Evolutionary conservation across 2,329 filamentous ascomycete genomes (phyloP), one percentile per base, ranked within the genome.

Genomic region (Colletotrichum sp.): DNA sequence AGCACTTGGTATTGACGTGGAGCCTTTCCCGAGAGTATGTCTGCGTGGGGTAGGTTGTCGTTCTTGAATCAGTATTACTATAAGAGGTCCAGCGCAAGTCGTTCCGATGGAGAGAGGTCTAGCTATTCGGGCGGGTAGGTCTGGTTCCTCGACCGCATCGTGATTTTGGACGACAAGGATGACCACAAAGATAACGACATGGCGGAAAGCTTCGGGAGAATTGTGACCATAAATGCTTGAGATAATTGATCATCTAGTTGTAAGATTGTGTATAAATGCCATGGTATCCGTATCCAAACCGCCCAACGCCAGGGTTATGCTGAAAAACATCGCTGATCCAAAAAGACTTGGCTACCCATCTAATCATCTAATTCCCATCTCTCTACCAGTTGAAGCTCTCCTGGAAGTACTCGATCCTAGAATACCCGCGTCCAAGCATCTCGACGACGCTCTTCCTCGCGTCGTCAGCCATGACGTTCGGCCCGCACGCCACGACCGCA

Each of bases 401-500:
- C 32, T 87, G 84, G 71, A 87, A 87, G 48, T 87, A 87, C 15
- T 87, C 84, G 69, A 87, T 77, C 27, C 77, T 68, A 9, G 77
- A 78, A 11, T 77, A 78, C 0, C 81, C 81, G 8, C 76, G 76
- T 3, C 75, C 77, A 22, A 87, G 74, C 16, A 82, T 77, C 3
- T 80, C 79, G 0, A 84, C 82, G 0, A 86, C 85, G 0, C 85
- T 83, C 61, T 77, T 78, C 57, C 87, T 79, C 5, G 86, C 82
- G 34, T 87, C 85, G 73, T 89, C 87, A 0, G 85, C 86, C 86
- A 89, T 86, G 44, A 79, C 81, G 3, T 82, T 84, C 13, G 87
- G 87, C 0, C 87, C 87, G 72, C 87, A 89, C 1, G 85, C 85
- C 15, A 89, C 82, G 1, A 89, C 81, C 0, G 87, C 87, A 1